Conservation (phyloP, 2,329 filamentous ascomycete species). For the Ploettnerulaceae sp. region DNA sequence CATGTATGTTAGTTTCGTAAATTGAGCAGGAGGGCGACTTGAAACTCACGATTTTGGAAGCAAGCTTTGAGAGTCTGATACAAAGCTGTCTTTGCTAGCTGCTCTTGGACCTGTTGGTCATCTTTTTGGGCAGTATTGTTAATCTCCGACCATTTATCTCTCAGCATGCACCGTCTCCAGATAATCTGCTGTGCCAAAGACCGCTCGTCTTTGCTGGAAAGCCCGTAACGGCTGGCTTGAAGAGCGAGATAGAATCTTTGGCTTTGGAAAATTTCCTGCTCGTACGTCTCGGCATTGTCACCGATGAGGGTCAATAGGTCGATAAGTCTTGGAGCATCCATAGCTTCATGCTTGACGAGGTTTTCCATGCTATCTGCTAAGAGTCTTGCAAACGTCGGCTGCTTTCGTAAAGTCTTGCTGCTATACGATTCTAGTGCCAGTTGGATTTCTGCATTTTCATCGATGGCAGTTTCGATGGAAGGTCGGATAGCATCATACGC, state of each 20-base stretch:
- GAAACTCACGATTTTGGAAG: constrained; percentile 57
- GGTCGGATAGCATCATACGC: constrained; percentile 68
- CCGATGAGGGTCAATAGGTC: constrained; percentile 75
- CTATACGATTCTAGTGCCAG: constrained; percentile 61
- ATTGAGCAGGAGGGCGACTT: constrained; percentile 7
- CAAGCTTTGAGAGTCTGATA: constrained; percentile 63
- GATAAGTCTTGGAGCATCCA: constrained; percentile 62
- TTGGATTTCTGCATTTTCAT: constrained; percentile 72
- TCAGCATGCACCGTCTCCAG: constrained; percentile 81
- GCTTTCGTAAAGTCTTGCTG: constrained; percentile 49
- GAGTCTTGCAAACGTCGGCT: constrained; percentile 63
- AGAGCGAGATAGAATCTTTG: constrained; percentile 63
- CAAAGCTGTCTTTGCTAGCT: constrained; percentile 60
- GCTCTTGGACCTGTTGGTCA: constrained; percentile 60
- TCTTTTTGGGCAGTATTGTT: constrained; percentile 73
- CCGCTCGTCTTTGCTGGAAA: constrained; percentile 51
- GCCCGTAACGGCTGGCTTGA: constrained; percentile 40
- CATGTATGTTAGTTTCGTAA: constrained; percentile 24
- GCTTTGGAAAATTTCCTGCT: constrained; percentile 43
- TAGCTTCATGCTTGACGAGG: constrained; percentile 65
- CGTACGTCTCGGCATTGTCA: constrained; percentile 36
- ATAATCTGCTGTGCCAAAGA: constrained; percentile 58
- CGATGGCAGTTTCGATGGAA: constrained; percentile 66
- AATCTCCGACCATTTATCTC: constrained; percentile 77
- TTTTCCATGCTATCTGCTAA: constrained; percentile 66